phyloP scores from a whole-genome alignment of 148 eudicot species.

The Amaranthus hypochondriacus region DNA sequence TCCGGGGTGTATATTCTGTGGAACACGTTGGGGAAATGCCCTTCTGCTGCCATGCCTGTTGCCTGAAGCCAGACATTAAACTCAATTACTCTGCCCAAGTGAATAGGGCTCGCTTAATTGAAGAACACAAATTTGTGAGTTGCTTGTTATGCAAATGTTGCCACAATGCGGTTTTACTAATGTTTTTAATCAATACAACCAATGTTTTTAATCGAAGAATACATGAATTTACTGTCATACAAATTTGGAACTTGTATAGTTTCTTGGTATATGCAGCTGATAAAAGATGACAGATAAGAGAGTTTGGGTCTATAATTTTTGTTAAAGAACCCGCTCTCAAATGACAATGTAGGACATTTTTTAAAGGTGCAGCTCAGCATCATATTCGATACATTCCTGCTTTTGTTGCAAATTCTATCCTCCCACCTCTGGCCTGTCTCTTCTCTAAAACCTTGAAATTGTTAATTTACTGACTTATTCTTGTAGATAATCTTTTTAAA shows the following conservation, averaged over 20 bases:
- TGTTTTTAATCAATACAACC: not conserved
- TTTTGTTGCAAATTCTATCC: too few species aligned
- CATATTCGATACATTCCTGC: too few species aligned
- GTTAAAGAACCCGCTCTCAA: not conserved
- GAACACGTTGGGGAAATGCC: slow-evolving; percentile 98
- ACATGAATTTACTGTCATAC: not conserved
- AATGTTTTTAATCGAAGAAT: not conserved
- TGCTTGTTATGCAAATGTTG: not conserved
- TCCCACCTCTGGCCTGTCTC: too few species aligned
- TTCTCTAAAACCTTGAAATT: too few species aligned
- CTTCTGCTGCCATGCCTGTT: slow-evolving; percentile 56
- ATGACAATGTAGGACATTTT: not conserved
- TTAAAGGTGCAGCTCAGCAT: not conserved
- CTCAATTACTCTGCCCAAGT: not conserved
- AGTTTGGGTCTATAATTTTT: not conserved
- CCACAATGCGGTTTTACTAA: too few species aligned
- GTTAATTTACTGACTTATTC: too few species aligned
- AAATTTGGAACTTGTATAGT: not conserved
- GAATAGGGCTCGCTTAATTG: not conserved
- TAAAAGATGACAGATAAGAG: not conserved
- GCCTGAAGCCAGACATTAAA: slow-evolving; percentile 9
- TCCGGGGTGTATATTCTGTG: slow-evolving; percentile 93
- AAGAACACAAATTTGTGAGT: not conserved
- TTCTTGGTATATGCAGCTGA: not conserved
- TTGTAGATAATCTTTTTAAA: too few species aligned